Evolutionary conservation across 2,329 filamentous ascomycete species (phyloP).

Genomic region (Botrytis hyacinthi): DNA sequence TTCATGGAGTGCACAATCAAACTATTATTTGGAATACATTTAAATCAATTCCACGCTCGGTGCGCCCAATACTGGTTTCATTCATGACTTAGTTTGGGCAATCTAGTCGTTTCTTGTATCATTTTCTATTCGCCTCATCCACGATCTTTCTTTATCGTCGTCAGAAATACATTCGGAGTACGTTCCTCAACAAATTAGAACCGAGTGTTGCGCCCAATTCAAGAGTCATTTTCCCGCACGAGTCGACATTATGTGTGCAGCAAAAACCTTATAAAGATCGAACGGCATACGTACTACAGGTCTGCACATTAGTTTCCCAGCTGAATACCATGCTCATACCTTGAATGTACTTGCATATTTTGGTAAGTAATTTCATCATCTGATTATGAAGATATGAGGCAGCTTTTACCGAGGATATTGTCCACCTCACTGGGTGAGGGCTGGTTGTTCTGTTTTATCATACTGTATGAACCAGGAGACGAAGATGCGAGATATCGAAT

Average conservation of each 20-base stretch:
- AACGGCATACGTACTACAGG: neutral
- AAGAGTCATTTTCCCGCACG: neutral
- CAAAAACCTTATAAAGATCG: neutral
- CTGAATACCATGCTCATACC: neutral
- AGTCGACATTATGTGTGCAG: neutral
- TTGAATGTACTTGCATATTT: slow-evolving; percentile 11
- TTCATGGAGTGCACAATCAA: neutral
- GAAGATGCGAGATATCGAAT: neutral
- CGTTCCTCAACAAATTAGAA: neutral
- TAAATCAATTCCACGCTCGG: neutral
- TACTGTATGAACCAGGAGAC: neutral
- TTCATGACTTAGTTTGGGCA: neutral
- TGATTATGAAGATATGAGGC: slow-evolving; percentile 1
- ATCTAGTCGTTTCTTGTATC: neutral
- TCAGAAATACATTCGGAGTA: neutral
- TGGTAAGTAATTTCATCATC: slow-evolving; percentile 18
- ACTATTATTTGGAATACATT: neutral
- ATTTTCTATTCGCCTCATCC: neutral
- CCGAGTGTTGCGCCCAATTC: neutral
- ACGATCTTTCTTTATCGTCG: neutral
- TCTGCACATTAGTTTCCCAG: neutral
- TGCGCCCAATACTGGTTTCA: neutral
- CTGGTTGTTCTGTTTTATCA: neutral
- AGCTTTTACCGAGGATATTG: neutral
- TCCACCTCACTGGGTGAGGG: neutral